Evolutionary conservation across 805 yeast genomes (phyloP).

Genomic region (Candida nonsorbophila): DNA sequence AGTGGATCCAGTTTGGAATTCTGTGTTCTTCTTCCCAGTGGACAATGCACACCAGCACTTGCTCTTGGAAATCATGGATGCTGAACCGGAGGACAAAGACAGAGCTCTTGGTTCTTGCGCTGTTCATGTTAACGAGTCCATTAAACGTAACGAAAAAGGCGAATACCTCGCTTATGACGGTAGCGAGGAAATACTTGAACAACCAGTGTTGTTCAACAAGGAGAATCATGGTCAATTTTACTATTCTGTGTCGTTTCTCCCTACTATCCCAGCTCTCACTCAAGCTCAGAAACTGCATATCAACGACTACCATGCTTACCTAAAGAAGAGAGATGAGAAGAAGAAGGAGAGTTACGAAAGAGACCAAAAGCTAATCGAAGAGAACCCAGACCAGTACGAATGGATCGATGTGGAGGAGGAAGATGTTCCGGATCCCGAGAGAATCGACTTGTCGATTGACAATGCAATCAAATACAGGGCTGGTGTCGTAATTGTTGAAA

Average conservation of each 20-base stretch:
- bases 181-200: conserved; percentile 39
- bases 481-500: conserved; percentile 56
- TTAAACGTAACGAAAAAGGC: conserved; percentile 45
- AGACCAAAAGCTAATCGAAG: conserved; percentile 46
- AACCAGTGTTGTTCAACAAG: conserved; percentile 36
- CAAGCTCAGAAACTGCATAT: conserved; percentile 48
- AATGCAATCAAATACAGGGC: conserved; percentile 52
- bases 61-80: conserved; percentile 58
- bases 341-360: conserved; percentile 43
- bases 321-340: conserved; percentile 27
- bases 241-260: conserved; percentile 60
- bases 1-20: conserved; percentile 54
- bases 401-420: conserved; percentile 47
- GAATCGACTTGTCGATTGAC: conserved; percentile 43
- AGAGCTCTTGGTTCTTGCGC: conserved; percentile 58
- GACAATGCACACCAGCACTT: conserved; percentile 55
- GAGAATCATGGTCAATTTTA: conserved; percentile 42
- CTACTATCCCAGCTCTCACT: conserved; percentile 59
- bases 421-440: conserved; percentile 31
- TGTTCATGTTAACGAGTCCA: conserved; percentile 43
- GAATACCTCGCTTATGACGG: conserved; percentile 49
- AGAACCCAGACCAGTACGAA: conserved; percentile 59
- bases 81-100: conserved; percentile 58
- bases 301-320: conserved; percentile 33
- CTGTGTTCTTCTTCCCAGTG: conserved; percentile 56